Evolutionary conservation across 257 asterid species (phyloP), one percentile per base, ranked within the genome.

Genomic region (Anisodus acutangulus): DNA sequence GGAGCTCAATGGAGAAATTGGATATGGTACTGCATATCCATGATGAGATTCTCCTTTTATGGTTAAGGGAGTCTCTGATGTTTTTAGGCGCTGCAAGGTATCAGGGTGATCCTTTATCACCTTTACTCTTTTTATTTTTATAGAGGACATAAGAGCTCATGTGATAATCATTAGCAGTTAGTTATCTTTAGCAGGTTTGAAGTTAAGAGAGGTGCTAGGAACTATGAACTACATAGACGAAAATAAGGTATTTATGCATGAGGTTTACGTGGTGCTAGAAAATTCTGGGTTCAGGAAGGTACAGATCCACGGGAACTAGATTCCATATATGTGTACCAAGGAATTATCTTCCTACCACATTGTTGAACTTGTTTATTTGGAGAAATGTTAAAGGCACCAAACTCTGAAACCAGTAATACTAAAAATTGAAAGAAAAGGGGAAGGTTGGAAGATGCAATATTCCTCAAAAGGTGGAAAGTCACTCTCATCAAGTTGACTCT

Each of bases 301-400:
- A 31, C 39, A 66, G 45, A 31, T 66, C 72, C 16, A 31, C 8
- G 72, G 72, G 72, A 66, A 35, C 19, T 66, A 31, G 72, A 66
- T 45, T 66, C 72, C 2, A 13, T 35, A 31, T 31, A n/a, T 66
- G 72, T 6, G 19, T 16, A 15, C 19, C 62, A 57, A 57, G 72
- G 47, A 35, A 45, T 31, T 31, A 35, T 66, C 72, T 39, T 66
- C 72, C 72, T 31, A 66, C 17, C 6, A 54, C 72, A 13, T 66
- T 5, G 1, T 66, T 66, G 47, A 66, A 66, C 72, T 31, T 31
- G 72, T 66, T 66, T 66, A 66, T 66, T 45, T 31, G 45, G 72
- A 66, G 47, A 66, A 66, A 66, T 35, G 72, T 66, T 66, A 15
- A 66, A 66, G 72, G 47, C n/a, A 66, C 72, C 47, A 66, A 35